A percentile compares a stretch with the other conserved stretches of the same genome.
Conservation (phyloP, 2,329 filamentous ascomycete species). For the Colletotrichum agaves region DNA sequence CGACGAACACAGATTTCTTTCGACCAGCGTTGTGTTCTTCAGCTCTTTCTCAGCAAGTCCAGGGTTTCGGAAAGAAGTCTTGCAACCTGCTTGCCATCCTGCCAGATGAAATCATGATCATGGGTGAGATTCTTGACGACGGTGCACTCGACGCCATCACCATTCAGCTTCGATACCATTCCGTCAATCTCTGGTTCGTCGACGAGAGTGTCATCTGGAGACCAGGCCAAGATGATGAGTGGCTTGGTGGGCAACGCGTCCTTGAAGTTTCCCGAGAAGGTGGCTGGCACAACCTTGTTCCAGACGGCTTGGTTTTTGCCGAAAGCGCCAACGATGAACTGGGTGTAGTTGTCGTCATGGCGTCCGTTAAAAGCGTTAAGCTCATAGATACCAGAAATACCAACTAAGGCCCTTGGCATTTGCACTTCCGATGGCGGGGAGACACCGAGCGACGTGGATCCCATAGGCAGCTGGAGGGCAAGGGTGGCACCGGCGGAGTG, state of each 20-base stretch:
- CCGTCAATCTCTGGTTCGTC: conserved; percentile 67
- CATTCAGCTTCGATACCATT: conserved; percentile 61
- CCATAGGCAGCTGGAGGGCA: conserved; percentile 68
- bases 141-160: conserved; percentile 48
- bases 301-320: conserved; percentile 62
- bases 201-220: conserved; percentile 60
- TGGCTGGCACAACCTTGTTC: conserved; percentile 66
- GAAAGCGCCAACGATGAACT: conserved; percentile 71
- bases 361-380: conserved; percentile 63
- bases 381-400: conserved; percentile 75
- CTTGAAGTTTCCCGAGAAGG: conserved; percentile 53
- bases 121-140: conserved; percentile 60
- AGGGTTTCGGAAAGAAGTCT: conserved; percentile 51
- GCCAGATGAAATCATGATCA: conserved; percentile 73
- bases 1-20: neutral
- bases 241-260: conserved; percentile 49
- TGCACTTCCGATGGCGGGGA: conserved; percentile 43
- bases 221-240: conserved; percentile 56
- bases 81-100: conserved; percentile 67
- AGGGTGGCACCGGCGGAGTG: conserved; percentile 74
- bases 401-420: conserved; percentile 65
- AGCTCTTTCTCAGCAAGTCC: conserved; percentile 15
- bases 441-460: conserved; percentile 44
- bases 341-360: conserved; percentile 60
- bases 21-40: neutral